Evolutionary conservation across 2,329 filamentous ascomycete species (phyloP).

Genomic region (Huntiella abstrusa): DNA sequence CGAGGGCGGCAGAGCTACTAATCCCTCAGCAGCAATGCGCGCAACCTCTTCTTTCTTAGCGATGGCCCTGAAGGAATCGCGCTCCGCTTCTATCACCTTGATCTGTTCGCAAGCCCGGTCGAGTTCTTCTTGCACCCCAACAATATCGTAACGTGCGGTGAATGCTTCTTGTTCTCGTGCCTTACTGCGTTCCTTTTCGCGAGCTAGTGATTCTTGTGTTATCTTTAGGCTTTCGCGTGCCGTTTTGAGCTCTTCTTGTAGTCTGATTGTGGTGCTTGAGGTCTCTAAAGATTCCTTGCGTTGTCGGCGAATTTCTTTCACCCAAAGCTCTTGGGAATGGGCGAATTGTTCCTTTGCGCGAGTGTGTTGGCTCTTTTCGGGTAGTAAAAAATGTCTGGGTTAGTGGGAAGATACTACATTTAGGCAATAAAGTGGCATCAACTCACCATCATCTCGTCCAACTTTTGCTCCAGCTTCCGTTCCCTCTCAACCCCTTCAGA

Average conservation of each 20-base stretch:
- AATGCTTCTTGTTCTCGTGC: constrained; percentile 52
- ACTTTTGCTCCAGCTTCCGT: constrained; percentile 43
- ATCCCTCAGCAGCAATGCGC: constrained; percentile 52
- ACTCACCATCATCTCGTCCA: constrained; percentile 52
- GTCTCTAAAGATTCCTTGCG: constrained; percentile 59
- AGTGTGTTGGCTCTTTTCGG: constrained; percentile 44
- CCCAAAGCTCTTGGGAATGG: constrained; percentile 48
- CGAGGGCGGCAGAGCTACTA: constrained; percentile 40
- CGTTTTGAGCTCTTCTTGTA: constrained; percentile 56
- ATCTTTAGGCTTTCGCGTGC: constrained; percentile 34
- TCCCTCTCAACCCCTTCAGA: constrained; percentile 50
- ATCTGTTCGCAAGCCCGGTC: constrained; percentile 43
- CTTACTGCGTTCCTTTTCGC: constrained; percentile 42
- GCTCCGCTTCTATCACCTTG: constrained; percentile 51
- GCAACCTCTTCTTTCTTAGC: constrained; percentile 56
- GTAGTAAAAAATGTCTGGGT: no score
- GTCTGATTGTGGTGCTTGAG: constrained; percentile 48
- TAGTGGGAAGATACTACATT: not conserved
- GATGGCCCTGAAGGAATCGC: constrained; percentile 52
- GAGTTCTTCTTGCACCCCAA: constrained; percentile 47
- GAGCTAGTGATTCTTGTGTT: constrained; percentile 38
- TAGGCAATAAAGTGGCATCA: not conserved
- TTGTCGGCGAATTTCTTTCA: constrained; percentile 52
- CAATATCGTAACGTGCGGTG: constrained; percentile 44
- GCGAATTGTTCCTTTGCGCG: constrained; percentile 51